These are phyloP conservation scores for Pseudoneurospora amorphoporcata DNA, from an alignment of 495 filamentous ascomycete species.

Conservation along the genomic window DNA sequence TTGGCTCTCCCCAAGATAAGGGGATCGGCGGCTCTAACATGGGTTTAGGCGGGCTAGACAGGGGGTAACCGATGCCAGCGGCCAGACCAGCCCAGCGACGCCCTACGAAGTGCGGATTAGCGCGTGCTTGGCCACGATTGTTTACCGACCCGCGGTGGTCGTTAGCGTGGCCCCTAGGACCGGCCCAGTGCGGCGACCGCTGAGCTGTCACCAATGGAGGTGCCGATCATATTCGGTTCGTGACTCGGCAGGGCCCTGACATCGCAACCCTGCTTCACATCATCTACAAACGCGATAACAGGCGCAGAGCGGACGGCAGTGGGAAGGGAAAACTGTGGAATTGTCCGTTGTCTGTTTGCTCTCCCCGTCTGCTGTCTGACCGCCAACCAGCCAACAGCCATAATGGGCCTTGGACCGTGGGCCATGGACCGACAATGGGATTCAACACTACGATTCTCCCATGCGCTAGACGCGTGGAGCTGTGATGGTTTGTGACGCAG, in stretches of 20 bases:
- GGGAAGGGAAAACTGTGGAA: neutral
- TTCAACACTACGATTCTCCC: too few relatives aligned
- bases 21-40: neutral
- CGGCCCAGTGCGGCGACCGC: neutral
- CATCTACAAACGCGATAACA: neutral
- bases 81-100: neutral
- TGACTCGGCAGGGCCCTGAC: neutral
- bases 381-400: neutral
- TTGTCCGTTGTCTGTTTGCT: neutral
- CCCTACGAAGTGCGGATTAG: neutral
- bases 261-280: neutral
- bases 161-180: neutral
- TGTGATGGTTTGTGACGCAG: too few relatives aligned
- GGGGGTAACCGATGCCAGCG: neutral
- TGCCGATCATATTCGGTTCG: neutral
- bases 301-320: neutral
- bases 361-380: neutral
- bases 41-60: neutral
- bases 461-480: too few relatives aligned
- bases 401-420: neutral
- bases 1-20: neutral
- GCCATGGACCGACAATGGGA: too few relatives aligned
- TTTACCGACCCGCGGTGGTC: neutral
- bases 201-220: slow-evolving; percentile 1
- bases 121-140: neutral